A percentile compares a stretch with the other conserved stretches of the same genome.
phyloP scores from a whole-genome alignment of 441 rosid species.

The Brassica balearica region DNA sequence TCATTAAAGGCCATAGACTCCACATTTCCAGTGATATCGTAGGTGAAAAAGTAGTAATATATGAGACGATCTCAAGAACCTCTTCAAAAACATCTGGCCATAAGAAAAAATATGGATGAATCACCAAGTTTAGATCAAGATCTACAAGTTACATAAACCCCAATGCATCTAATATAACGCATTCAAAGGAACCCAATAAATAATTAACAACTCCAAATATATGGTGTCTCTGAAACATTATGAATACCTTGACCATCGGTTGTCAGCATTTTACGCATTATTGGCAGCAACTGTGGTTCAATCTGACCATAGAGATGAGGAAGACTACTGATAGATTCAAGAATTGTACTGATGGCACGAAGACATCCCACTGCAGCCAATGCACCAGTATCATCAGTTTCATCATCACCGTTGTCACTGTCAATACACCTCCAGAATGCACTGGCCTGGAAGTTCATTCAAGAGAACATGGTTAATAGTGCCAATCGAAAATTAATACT shows the following conservation, averaged over 20 bases:
- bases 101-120: constrained; percentile 27
- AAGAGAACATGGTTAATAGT: constrained; percentile 11
- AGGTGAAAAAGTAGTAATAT: constrained; percentile 96
- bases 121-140: constrained; percentile 19
- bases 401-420: constrained; percentile 89
- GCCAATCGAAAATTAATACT: constrained; percentile 31
- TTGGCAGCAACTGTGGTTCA: constrained; percentile 95
- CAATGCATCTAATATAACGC: constrained; percentile 10
- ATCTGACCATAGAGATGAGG: constrained; percentile 93
- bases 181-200: constrained; percentile 21
- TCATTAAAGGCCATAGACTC: constrained; percentile 97
- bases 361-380: constrained; percentile 99
- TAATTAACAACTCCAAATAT: constrained; percentile 9
- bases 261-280: constrained; percentile 97
- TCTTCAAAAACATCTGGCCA: constrained; percentile 98
- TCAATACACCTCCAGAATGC: constrained; percentile 99
- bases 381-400: constrained; percentile 97
- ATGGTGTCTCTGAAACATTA: constrained; percentile 29
- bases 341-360: constrained; percentile 99
- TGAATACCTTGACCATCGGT: constrained; percentile 94
- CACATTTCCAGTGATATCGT: constrained; percentile 95
- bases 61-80: constrained; percentile 94
- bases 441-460: constrained; percentile 69
- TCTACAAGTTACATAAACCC: constrained; percentile 20
- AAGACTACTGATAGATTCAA: constrained; percentile 94